Evolutionary conservation across 768 basidiomycete species (phyloP), one percentile per base, ranked within the genome.

Genomic region (Mrakia gelida): DNA sequence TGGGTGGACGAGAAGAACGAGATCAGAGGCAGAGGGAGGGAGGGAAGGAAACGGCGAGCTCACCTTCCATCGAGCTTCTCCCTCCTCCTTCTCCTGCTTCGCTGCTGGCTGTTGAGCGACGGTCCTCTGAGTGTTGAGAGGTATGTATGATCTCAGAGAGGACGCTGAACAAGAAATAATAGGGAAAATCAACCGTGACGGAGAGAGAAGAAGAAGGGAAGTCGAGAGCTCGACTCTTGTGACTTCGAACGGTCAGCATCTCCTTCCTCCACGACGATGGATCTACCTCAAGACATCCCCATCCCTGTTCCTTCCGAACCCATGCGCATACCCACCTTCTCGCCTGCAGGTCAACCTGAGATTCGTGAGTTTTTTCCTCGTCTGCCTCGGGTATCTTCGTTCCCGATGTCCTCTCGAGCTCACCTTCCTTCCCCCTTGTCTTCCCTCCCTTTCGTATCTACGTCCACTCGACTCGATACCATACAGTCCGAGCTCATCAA

Each of bases 401-500:
- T 38, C 67, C 21, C n/a, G n/a, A n/a, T n/a, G 38, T 10, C 32
- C 13, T 21, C 16, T 26, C 16, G 7, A 21, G 32, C 65, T 67
- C n/a, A 28, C 30, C 10, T 30, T 9, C 21, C 3, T 23, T 45
- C 23, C 26, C 23, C 18, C 18, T 23, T 38, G 26, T 68, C 18
- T 32, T 34, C 21, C 34, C 30, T 38, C 67, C 41, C 9, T 16
- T 41, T 11, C 16, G 2, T 38, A 34, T 43, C 30, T 21, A 13
- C 45, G 5, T 11, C 45, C 11, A n/a, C n/a, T 11, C 34, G 16
- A n/a, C 30, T 18, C 2, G 3, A 1, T 7, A 26, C 38, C 61
- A 38, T 28, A 11, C 82, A 95, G 93, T 94, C 82, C 88, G 93
- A 78, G 91, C 93, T 54, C 91, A 92, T 82, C 93, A 94, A 82